Evolutionary conservation across 495 filamentous ascomycete genomes (phyloP).

Genomic region (Penicillium desertorum): DNA sequence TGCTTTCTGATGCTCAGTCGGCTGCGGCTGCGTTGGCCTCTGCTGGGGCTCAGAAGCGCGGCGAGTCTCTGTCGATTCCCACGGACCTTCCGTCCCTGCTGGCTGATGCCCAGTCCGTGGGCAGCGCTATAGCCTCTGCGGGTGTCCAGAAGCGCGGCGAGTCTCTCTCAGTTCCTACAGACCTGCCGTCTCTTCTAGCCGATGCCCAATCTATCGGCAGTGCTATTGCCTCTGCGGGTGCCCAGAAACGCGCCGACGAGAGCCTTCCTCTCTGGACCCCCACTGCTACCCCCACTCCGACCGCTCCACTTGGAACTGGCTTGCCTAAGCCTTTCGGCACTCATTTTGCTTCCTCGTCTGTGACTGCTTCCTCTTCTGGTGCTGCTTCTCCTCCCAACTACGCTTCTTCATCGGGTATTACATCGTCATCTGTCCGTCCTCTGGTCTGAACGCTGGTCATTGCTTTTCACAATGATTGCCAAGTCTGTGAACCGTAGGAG

Average conservation of each 20-base stretch:
- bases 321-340: not conserved
- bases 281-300: not conserved
- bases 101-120: slow-evolving; percentile 13
- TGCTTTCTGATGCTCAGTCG: slow-evolving; percentile 16
- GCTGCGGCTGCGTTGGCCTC: slow-evolving; percentile 14
- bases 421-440: not conserved
- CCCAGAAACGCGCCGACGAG: slow-evolving; percentile 14
- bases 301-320: not conserved
- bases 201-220: slow-evolving; percentile 12
- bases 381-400: not conserved
- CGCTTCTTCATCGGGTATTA: not conserved
- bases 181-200: slow-evolving; percentile 12
- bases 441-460: not conserved
- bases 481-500: not conserved
- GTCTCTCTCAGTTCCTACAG: slow-evolving; percentile 9
- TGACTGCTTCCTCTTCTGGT: not conserved
- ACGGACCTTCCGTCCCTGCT: slow-evolving; percentile 13
- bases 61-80: slow-evolving; percentile 11
- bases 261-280: not conserved
- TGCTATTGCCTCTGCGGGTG: slow-evolving; percentile 14
- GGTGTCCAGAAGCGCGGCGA: slow-evolving; percentile 17
- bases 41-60: slow-evolving; percentile 17
- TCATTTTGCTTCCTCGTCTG: not conserved
- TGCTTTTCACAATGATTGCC: not conserved
- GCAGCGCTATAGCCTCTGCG: slow-evolving; percentile 12